Evolutionary conservation across 768 basidiomycete species (phyloP).

Genomic region (Termitomyces sp.): DNA sequence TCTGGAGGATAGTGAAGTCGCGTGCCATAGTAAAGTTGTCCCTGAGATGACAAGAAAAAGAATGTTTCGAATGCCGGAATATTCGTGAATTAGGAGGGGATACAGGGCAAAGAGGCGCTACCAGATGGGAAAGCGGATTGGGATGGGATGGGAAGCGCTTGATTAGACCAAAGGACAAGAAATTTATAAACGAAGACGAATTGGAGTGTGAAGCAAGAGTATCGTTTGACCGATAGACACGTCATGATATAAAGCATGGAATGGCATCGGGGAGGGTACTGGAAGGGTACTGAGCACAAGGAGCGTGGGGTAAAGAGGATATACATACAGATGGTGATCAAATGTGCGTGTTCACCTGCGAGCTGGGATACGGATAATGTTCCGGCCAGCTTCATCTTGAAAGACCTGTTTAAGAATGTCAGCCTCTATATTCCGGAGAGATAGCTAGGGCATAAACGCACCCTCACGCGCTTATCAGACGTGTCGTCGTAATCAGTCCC

Average conservation of each 20-base stretch:
- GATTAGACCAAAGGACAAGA: conserved; percentile 11
- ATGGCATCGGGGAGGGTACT: neutral
- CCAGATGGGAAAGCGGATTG: neutral
- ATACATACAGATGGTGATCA: neutral
- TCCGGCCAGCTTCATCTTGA: conserved; percentile 11
- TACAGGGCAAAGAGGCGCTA: neutral
- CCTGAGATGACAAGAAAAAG: neutral
- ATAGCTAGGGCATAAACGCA: conserved; percentile 4
- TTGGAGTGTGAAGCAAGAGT: conserved; percentile 1
- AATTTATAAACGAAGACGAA: conserved; percentile 7
- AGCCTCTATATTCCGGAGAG: neutral
- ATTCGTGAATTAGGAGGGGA: neutral
- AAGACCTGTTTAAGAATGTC: conserved; percentile 10
- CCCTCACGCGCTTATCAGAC: conserved; percentile 37
- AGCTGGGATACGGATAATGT: conserved; percentile 13
- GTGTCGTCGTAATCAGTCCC: conserved; percentile 5
- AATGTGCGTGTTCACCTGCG: conserved; percentile 6
- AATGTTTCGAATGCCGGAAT: neutral
- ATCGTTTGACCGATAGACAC: conserved; percentile 1
- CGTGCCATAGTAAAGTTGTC: neutral
- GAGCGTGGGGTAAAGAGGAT: neutral
- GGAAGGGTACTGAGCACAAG: neutral
- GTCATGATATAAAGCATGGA: neutral
- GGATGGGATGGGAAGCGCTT: neutral
- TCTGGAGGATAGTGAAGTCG: neutral